Evolutionary conservation across 345 rosid genomes (phyloP), one percentile per base, ranked within the genome.

Genomic region (Populus deltoides): DNA sequence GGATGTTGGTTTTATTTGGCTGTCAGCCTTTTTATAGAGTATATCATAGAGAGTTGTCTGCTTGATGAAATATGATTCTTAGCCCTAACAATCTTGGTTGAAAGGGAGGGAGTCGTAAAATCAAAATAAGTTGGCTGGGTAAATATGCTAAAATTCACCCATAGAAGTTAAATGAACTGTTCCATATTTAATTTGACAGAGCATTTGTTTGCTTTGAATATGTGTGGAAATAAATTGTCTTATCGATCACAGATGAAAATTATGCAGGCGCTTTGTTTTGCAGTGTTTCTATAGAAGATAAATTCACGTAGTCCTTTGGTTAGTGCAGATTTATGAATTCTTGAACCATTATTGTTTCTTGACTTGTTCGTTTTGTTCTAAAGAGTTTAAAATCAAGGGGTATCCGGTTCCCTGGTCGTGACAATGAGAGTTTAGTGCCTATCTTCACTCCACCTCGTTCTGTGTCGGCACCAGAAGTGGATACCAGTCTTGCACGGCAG

Each of bases 381-480:
- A 68, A 97, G 98, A 91, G 98, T 85, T 79, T 97, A 74, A 97
- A 82, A 87, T 85, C 97, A 51, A 88, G 98, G 85, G 99, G 98
- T 25, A 90, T 97, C 61, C 90, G 97, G 16, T 97, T 97, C 85
- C 98, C 99, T 71, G 99, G 97, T 61, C 94, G 97, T 83, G 99
- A 97, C 82, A 76, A 84, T 55, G 99, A 97, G 89, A 97, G 97
- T 82, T 80, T 94, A 87, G 98, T 90, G 59, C 98, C 99, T 61
- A 91, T 97, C 72, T 94, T 97, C 79, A 97, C 98, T 8, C 99
- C 97, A 80, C 87, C 98, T 78, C 91, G 88, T 73, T 86, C 99
- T 67, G 88, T 85, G 79, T 86, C 91, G 29, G 90, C 87, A 61
- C 86, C 86, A 25, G 97, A 93, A 75, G 85, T 77, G 71, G 89